phyloP scores from a whole-genome alignment of 2,329 filamentous ascomycete species.

The Aspergillus sp. region DNA sequence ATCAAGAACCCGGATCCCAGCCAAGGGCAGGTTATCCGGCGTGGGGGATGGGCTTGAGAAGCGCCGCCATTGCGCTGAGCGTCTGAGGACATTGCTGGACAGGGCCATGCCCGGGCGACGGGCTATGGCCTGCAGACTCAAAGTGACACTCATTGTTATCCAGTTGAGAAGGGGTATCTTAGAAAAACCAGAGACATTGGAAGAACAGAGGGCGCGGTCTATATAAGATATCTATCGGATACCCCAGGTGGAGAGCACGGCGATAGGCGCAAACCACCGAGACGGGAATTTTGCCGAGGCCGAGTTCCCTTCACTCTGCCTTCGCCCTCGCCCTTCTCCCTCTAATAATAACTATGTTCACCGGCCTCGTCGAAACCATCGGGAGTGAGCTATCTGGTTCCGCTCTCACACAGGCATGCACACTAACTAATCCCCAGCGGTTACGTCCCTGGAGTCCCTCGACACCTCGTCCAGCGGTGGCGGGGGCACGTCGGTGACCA shows the following conservation, averaged over 20 bases:
- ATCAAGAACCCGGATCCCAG: slow-evolving; percentile 81
- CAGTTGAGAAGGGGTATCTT: not conserved
- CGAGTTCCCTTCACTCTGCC: slow-evolving; percentile 15
- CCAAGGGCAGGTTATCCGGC: slow-evolving; percentile 56
- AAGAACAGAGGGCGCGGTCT: not conserved
- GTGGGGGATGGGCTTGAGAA: slow-evolving; percentile 34
- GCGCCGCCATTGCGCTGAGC: slow-evolving; percentile 18
- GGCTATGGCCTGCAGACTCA: slow-evolving; percentile 16
- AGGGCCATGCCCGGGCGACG: slow-evolving; percentile 13
- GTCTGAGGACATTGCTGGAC: slow-evolving; percentile 13
- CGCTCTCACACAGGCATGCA: slow-evolving; percentile 1
- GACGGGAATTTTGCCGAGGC: slow-evolving; percentile 14
- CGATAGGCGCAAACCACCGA: slow-evolving; percentile 12
- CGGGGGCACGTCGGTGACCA: slow-evolving; percentile 83
- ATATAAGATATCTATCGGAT: too few species aligned
- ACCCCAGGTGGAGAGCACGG: not conserved
- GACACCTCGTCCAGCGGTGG: slow-evolving; percentile 61
- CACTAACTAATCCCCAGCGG: slow-evolving; percentile 48
- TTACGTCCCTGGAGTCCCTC: slow-evolving; percentile 69
- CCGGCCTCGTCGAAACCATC: slow-evolving; percentile 83
- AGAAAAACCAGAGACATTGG: not conserved
- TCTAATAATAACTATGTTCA: slow-evolving; percentile 62
- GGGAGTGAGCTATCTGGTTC: slow-evolving; percentile 57
- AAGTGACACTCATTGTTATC: slow-evolving; percentile 15
- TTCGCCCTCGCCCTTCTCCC: slow-evolving; percentile 8